Evolutionary conservation across 768 basidiomycete genomes (phyloP), one percentile per base, ranked within the genome.

Genomic region (Tulasnella sp.): DNA sequence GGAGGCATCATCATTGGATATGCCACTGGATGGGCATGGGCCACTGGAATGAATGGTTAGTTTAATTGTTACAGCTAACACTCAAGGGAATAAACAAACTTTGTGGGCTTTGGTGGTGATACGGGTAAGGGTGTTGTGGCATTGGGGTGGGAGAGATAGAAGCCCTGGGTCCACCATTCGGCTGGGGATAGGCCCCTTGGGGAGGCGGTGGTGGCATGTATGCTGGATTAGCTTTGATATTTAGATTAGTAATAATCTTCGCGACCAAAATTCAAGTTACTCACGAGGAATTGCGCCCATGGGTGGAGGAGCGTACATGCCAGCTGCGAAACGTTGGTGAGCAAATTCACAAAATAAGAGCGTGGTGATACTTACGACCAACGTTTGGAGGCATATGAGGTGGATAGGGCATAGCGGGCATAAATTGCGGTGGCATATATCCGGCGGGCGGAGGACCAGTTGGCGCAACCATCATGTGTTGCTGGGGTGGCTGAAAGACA

Each of bases 1-100:
- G 81, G 83, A 48, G 79, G 82, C 81, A 87, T 86, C 84, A 89
- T 89, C 82, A 86, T 84, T n/a, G 75, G 81, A 64, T 89, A 90
- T 41, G 83, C 81, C 57, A 84, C 77, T 29, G 87, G 83, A 59
- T 88, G 87, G 65, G 80, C 79, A 63, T 51, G 49, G n/a, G 8
- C 39, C 49, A 89, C 87, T 90, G 66, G 56, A 46, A 13, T 16
- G 19, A 24, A 32, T 61, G 57, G 60, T 66, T 56, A 68, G 60
- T 58, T 43, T 46, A 57, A 64, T 49, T 57, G 48, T 16, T 24
- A 13, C 37, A 16, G 19, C 28, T 50, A 53, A 52, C 44, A 59
- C 55, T 60, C 31, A 55, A 57, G 46, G 59, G 50, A 65, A 41
- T 12, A 42, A 28, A 62, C 74, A 40, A 72, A 90, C 87, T 66